Percentiles rank a stretch among this genome's conserved stretches.
Evolutionary conservation across 805 yeast species (phyloP).

Genomic region (Saturnispora sanitii): DNA sequence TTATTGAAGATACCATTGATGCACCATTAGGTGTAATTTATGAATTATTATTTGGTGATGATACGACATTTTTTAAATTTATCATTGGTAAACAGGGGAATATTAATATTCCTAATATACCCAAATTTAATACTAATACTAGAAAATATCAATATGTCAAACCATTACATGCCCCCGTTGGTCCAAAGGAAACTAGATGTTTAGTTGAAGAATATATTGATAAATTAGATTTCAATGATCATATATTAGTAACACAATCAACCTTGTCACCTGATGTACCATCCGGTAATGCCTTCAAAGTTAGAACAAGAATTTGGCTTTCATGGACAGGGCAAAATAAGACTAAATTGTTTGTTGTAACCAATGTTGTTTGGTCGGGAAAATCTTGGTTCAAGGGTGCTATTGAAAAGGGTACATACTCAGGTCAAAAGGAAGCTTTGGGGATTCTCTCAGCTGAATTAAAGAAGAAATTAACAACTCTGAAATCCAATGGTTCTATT

Average conservation of each 20-base stretch:
- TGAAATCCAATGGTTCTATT: conserved; percentile 18
- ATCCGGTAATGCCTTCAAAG: conserved; percentile 58
- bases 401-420: conserved; percentile 63
- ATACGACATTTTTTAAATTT: conserved; percentile 33
- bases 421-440: conserved; percentile 60
- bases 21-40: conserved; percentile 62
- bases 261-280: conserved; percentile 80
- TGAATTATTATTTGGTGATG: conserved; percentile 52
- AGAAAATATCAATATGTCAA: conserved; percentile 50
- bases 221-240: conserved; percentile 37
- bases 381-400: conserved; percentile 73
- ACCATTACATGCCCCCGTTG: conserved; percentile 59
- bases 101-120: conserved; percentile 42
- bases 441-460: conserved; percentile 39
- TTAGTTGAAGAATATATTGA: conserved; percentile 50
- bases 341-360: conserved; percentile 44
- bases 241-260: conserved; percentile 41
- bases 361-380: conserved; percentile 59
- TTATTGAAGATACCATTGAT: conserved; percentile 37
- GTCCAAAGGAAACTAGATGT: conserved; percentile 70
- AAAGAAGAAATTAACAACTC: conserved; percentile 27
- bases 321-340: conserved; percentile 54
- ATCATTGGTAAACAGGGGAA: conserved; percentile 55
- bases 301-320: conserved; percentile 45
- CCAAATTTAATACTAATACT: conserved; percentile 28